phyloP scores from a whole-genome alignment of 306 rosid genomes.

The Cucurbita moschata region DNA sequence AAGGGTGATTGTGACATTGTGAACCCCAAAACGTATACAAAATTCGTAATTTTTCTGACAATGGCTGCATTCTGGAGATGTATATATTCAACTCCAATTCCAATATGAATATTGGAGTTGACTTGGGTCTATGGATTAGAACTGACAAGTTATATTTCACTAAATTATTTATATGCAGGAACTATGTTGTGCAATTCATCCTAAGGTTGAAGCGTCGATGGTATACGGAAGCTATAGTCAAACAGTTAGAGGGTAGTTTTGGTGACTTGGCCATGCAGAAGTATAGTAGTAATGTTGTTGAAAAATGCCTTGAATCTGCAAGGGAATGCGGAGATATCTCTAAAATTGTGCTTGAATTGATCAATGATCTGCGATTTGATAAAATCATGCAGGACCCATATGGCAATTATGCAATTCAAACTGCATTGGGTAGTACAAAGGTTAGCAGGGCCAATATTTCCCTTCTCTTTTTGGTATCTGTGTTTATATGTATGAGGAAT shows the following conservation, averaged over 20 bases:
- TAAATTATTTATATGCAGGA: slow-evolving; percentile 21
- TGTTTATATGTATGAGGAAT: neutral
- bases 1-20: too few species aligned
- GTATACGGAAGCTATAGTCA: slow-evolving; percentile 22
- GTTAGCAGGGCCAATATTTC: slow-evolving; percentile 13
- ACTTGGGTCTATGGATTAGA: neutral
- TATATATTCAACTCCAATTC: too few species aligned
- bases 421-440: slow-evolving; percentile 26
- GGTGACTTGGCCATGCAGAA: slow-evolving; percentile 39
- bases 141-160: neutral
- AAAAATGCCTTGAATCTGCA: slow-evolving; percentile 26
- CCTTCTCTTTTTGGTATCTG: neutral
- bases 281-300: slow-evolving; percentile 45
- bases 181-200: slow-evolving; percentile 50
- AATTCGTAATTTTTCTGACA: too few species aligned
- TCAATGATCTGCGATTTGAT: slow-evolving; percentile 20
- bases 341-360: slow-evolving; percentile 23
- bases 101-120: too few species aligned
- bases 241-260: slow-evolving; percentile 32
- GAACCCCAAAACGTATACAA: too few species aligned
- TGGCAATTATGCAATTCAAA: slow-evolving; percentile 41
- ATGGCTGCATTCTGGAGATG: too few species aligned
- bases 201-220: slow-evolving; percentile 27
- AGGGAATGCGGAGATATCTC: slow-evolving; percentile 5
- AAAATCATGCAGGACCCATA: slow-evolving; percentile 45